Conservation (phyloP, 2,329 filamentous ascomycete genomes). For the Fusarium sp. region DNA sequence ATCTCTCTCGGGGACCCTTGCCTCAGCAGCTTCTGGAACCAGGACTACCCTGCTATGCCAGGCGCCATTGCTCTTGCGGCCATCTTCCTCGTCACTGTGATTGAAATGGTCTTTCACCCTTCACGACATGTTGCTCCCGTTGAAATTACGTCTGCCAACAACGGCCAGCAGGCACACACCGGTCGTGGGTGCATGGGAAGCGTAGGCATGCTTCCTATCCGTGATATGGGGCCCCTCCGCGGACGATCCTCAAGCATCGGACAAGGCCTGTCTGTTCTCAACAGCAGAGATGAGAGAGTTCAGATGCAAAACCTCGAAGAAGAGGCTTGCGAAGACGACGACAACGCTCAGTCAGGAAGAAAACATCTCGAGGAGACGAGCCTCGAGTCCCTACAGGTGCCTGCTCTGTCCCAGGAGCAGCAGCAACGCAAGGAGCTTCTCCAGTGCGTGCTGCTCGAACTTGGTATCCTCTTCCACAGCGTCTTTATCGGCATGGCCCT, state of each 20-base stretch:
- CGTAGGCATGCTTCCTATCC: conserved; percentile 45
- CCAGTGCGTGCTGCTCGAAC: conserved; percentile 82
- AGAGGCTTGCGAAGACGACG: conserved; percentile 28
- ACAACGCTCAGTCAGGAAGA: conserved; percentile 19
- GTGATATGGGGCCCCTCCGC: conserved; percentile 49
- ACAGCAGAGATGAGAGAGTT: conserved; percentile 34
- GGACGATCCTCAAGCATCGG: conserved; percentile 51
- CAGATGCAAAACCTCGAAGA: conserved; percentile 30
- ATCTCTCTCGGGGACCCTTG: conserved; percentile 72
- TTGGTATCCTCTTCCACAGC: conserved; percentile 73
- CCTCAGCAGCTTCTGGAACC: conserved; percentile 80
- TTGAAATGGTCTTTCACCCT: conserved; percentile 77
- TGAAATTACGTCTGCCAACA: conserved; percentile 7
- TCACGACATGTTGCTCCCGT: conserved; percentile 48
- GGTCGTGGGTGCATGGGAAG: conserved; percentile 42
- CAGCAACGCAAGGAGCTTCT: conserved; percentile 74
- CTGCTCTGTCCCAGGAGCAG: conserved; percentile 61
- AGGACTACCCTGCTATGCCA: conserved; percentile 80
- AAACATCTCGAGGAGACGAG: conserved; percentile 39
- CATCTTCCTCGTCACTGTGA: conserved; percentile 80
- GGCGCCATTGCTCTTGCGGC: conserved; percentile 84
- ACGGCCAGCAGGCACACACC: background rate
- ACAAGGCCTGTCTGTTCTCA: conserved; percentile 48
- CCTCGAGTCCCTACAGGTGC: conserved; percentile 41
- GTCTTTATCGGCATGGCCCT: conserved; percentile 89